A percentile compares a stretch with the other conserved stretches of the same genome.
phyloP scores from a whole-genome alignment of 1,284 basidiomycete genomes.

The Phlebopus sp. region DNA sequence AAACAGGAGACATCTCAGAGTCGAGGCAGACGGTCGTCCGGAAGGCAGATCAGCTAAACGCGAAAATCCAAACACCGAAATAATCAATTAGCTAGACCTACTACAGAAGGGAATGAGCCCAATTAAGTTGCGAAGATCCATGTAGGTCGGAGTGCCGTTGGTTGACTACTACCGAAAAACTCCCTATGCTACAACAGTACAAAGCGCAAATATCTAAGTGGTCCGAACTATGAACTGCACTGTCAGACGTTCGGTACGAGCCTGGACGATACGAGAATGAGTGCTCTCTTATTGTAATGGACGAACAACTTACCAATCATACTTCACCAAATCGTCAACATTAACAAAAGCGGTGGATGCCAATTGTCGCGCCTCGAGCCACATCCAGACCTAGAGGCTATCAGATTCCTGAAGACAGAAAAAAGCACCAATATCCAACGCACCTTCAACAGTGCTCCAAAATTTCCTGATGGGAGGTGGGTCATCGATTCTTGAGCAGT shows the following conservation, averaged over 20 bases:
- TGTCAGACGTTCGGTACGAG: slow-evolving; percentile 25
- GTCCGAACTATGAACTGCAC: not conserved
- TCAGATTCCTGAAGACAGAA: not conserved
- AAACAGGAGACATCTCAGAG: slow-evolving; percentile 31
- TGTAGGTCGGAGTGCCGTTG: too few relatives aligned
- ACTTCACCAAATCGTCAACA: slow-evolving; percentile 74
- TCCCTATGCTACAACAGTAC: slow-evolving; percentile 3
- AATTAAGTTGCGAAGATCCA: too few relatives aligned
- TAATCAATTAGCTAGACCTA: too few relatives aligned
- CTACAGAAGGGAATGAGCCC: too few relatives aligned
- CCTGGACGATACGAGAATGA: slow-evolving; percentile 21
- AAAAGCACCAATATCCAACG: slow-evolving; percentile 17
- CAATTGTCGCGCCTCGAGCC: slow-evolving; percentile 84
- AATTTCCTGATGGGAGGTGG: slow-evolving; percentile 61
- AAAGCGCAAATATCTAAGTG: slow-evolving; percentile 11
- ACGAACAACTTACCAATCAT: slow-evolving; percentile 61
- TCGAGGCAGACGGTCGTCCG: not conserved
- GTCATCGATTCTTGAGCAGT: slow-evolving; percentile 72
- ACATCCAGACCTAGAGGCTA: slow-evolving; percentile 75
- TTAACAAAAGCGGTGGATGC: slow-evolving; percentile 76
- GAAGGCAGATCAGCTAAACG: not conserved
- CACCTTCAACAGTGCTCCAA: slow-evolving; percentile 85
- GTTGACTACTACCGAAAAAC: too few relatives aligned
- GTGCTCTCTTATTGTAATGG: not conserved
- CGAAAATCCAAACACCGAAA: too few relatives aligned